Evolutionary conservation across 2,329 filamentous ascomycete genomes (phyloP).

Genomic region (Apiospora phragmitis): DNA sequence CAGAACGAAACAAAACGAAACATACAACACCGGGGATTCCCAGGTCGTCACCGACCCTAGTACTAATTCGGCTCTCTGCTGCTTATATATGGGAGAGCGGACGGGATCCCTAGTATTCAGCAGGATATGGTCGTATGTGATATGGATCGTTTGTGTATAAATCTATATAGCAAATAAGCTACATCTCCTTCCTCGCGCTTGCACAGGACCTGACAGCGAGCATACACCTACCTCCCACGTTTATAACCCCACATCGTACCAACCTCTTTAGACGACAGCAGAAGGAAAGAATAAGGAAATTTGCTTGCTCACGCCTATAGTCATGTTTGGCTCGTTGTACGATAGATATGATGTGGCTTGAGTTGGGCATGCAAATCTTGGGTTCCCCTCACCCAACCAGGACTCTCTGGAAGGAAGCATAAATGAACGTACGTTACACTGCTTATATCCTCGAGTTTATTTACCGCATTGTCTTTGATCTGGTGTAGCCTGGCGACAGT

Average conservation of each 20-base stretch:
- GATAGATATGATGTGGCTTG: neutral
- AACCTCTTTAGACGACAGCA: neutral
- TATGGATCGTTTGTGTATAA: no score
- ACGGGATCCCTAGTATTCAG: neutral
- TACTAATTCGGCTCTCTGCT: no score
- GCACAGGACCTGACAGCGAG: neutral
- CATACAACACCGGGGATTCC: no score
- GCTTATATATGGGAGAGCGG: no score
- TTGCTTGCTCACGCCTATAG: no score
- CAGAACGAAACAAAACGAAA: no score
- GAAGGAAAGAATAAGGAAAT: no score
- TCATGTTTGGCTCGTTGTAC: neutral
- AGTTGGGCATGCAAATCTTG: neutral
- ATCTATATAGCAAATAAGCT: neutral
- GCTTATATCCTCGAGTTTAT: neutral
- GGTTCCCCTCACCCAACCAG: neutral
- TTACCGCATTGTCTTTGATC: neutral
- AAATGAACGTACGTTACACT: neutral
- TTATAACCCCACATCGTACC: no score
- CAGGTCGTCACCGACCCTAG: no score
- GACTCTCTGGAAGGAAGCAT: neutral
- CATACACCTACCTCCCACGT: neutral
- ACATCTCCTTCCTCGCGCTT: neutral
- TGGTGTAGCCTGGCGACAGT: neutral
- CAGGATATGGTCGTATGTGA: neutral